Conservation (phyloP, 2,329 filamentous ascomycete genomes). For the Trichoderma simmonsii region DNA sequence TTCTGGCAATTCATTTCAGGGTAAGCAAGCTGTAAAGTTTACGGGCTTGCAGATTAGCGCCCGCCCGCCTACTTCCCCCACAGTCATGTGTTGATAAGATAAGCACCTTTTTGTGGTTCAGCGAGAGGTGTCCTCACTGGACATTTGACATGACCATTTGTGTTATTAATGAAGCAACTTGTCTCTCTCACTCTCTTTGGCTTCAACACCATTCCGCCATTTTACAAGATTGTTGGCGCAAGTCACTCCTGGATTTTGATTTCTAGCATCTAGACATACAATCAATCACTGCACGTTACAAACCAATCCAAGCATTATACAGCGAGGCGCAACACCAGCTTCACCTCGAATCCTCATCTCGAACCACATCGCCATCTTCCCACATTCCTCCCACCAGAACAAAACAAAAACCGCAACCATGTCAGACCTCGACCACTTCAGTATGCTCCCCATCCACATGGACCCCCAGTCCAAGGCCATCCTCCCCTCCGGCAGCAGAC, state of each 20-base stretch:
- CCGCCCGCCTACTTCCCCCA: slow-evolving; percentile 5
- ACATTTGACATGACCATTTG: background rate
- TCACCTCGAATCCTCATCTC: background rate
- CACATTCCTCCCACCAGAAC: background rate
- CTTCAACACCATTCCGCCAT: background rate
- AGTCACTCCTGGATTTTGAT: background rate
- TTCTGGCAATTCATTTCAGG: background rate
- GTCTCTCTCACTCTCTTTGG: background rate
- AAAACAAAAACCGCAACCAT: slow-evolving; percentile 33
- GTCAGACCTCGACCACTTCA: slow-evolving; percentile 70
- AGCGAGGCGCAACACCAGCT: background rate
- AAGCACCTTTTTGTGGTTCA: slow-evolving; percentile 21
- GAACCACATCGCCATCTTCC: background rate
- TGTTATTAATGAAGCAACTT: background rate
- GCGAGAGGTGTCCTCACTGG: slow-evolving; percentile 20
- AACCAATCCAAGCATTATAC: background rate
- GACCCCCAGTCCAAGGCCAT: slow-evolving; percentile 80
- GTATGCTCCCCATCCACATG: slow-evolving; percentile 74
- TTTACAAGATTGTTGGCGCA: background rate
- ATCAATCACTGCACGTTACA: background rate
- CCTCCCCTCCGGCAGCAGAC: slow-evolving; percentile 24
- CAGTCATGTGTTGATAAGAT: slow-evolving; percentile 41
- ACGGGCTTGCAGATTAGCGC: background rate
- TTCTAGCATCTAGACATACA: background rate
- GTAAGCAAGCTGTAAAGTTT: background rate